Percentiles rank a stretch among this genome's conserved stretches.
Evolutionary conservation across 345 rosid species (phyloP).

Genomic region (Alliaria petiolata): DNA sequence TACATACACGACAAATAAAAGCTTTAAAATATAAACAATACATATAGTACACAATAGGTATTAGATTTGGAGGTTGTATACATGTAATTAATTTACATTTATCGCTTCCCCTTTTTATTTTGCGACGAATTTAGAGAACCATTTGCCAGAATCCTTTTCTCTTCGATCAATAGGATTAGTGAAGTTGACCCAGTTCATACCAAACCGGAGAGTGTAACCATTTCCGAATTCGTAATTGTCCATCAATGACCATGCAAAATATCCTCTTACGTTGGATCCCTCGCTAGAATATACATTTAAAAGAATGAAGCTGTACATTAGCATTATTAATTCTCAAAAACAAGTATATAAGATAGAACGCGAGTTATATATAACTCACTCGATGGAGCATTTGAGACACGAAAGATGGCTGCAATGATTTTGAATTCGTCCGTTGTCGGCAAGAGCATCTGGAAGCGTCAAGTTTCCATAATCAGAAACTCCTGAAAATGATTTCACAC

Average conservation of each 20-base stretch:
- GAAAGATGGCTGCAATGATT: slow-evolving; percentile 26
- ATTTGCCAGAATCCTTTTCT: slow-evolving; percentile 25
- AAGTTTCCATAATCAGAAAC: slow-evolving; percentile 10
- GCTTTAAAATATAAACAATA: background rate
- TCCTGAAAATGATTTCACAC: background rate
- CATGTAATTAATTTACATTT: background rate
- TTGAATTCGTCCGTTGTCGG: slow-evolving; percentile 21
- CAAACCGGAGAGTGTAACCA: slow-evolving; percentile 23
- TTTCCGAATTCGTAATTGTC: slow-evolving; percentile 15
- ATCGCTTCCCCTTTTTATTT: background rate
- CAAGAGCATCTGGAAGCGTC: slow-evolving; percentile 8
- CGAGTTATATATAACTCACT: background rate
- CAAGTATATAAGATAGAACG: background rate
- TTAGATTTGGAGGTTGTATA: background rate
- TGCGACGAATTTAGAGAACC: slow-evolving; percentile 36
- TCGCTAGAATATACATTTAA: background rate
- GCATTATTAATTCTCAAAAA: background rate
- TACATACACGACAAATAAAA: no score
- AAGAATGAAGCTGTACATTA: background rate
- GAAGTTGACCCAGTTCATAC: slow-evolving; percentile 30
- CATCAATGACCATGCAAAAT: slow-evolving; percentile 21
- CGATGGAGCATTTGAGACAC: slow-evolving; percentile 21
- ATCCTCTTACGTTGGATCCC: slow-evolving; percentile 11
- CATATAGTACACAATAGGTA: background rate
- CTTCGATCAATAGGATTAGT: slow-evolving; percentile 14